Evolutionary conservation across 768 basidiomycete species (phyloP), one percentile per base, ranked within the genome.

Genomic region (Termitomyces sp.): DNA sequence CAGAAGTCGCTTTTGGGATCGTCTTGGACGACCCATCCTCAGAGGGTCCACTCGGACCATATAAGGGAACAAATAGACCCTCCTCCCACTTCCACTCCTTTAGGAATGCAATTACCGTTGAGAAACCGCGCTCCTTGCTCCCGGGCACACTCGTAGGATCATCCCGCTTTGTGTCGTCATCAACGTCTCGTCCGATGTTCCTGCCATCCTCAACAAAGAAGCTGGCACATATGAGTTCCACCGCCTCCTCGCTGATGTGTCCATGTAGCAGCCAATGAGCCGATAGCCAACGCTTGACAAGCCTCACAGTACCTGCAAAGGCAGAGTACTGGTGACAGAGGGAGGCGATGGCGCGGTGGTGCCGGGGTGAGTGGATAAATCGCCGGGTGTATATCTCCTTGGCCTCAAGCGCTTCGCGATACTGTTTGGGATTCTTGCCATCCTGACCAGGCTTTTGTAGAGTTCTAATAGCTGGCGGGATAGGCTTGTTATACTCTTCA

Each of bases 261-360:
- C 78, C 71, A 4, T 81, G 77, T 34, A 98, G 80, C 56, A 97
- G 79, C 88, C 90, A 92, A 67, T 99, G 97, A 7, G 89, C 77
- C 0, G 90, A 85, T 53, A 98, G 75, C 97, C 97, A 99, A 42
- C 96, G 82, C 74, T 98, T 96, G 50, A 91, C 82, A 16, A 98
- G 79, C 38, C 97, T 81, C 16, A 92, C 89, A 0, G 95, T 94
- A 9, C 89, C 85, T 3, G 92, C 80, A 70, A 86, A 97, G 11
- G 94, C 90, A 0, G 83, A 70, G 65, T 84, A 88, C 46, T 83
- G 85, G 69, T 98, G 94, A 49, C 85, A 86, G 19, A 98, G 75
- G 2, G 88, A 81, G 0, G 87, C 82, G 45, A 98, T 77, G 0
- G 90, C 89, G 0, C 89, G 80, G 66, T 99, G 97, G 64, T 98